Conservation (phyloP, 306 rosid genomes). For the Cicer cuneatum region DNA sequence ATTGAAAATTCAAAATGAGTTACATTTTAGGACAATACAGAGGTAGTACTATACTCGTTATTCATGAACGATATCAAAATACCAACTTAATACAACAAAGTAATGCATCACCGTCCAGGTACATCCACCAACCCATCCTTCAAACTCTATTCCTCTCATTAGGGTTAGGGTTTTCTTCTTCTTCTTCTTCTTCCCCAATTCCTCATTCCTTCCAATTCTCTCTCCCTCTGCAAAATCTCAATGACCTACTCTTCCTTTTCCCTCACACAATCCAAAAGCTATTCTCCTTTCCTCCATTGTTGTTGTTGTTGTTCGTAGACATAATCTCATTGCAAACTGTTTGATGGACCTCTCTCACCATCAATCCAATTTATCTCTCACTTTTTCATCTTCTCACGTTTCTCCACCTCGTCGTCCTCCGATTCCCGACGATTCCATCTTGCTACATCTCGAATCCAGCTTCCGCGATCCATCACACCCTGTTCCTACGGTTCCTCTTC, state of each 20-base stretch:
- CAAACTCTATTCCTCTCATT: conserved; percentile 1
- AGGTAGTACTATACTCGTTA: too few relatives aligned
- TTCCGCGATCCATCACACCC: conserved; percentile 59
- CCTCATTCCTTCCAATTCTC: background rate
- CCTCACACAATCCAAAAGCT: background rate
- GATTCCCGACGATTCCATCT: conserved; percentile 68
- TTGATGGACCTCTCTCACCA: conserved; percentile 70
- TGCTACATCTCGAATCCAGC: conserved; percentile 71
- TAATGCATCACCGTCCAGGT: conserved; percentile 48
- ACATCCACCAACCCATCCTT: conserved; percentile 36
- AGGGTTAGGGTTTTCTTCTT: conserved; percentile 49
- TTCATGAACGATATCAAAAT: too few relatives aligned
- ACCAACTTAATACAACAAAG: background rate
- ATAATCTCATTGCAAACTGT: background rate
- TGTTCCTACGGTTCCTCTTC: conserved; percentile 66
- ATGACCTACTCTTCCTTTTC: conserved; percentile 39
- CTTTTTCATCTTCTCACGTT: conserved; percentile 65
- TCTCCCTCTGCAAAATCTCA: conserved; percentile 17
- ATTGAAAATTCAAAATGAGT: too few relatives aligned
- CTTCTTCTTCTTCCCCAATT: background rate
- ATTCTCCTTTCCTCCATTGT: conserved; percentile 21
- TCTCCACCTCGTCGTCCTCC: conserved; percentile 64
- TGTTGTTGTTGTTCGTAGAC: conserved; percentile 9
- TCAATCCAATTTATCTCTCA: conserved; percentile 68
- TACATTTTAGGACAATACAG: too few relatives aligned